Conservation (phyloP, 2,329 filamentous ascomycete genomes). For the Colletotrichum scovillei region DNA sequence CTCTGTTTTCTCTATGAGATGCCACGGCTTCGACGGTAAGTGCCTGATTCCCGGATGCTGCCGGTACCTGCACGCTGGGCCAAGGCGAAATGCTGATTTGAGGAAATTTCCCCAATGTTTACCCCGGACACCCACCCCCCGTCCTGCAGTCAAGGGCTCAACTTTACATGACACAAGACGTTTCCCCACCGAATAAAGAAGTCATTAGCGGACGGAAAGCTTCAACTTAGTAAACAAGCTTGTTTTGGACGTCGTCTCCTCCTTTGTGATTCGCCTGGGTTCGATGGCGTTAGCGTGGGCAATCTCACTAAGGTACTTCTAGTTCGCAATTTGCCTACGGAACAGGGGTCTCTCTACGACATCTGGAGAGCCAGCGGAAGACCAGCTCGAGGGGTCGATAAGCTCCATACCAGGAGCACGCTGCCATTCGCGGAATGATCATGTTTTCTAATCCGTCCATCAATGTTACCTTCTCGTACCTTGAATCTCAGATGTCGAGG, state of each 20-base stretch:
- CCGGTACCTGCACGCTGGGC: constrained; percentile 9
- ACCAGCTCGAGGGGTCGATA: not conserved
- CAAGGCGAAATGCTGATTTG: constrained; percentile 23
- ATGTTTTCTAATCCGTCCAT: not conserved
- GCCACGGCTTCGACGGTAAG: not conserved
- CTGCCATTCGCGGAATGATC: constrained; percentile 30
- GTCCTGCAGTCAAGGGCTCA: constrained; percentile 1
- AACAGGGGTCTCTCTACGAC: not conserved
- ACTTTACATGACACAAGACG: constrained; percentile 19
- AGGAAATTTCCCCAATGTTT: constrained; percentile 26
- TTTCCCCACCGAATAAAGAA: constrained; percentile 17
- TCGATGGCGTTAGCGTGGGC: not conserved
- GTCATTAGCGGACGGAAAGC: not conserved
- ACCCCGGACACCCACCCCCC: constrained; percentile 20
- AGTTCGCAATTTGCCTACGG: not conserved
- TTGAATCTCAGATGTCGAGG: not conserved
- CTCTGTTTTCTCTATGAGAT: too few relatives aligned
- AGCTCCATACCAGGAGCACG: not conserved
- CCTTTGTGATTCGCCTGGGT: not conserved
- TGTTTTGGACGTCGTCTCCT: not conserved
- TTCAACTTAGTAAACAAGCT: constrained; percentile 20
- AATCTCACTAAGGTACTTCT: not conserved
- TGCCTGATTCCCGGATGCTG: not conserved
- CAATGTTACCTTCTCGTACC: not conserved
- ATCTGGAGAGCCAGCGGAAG: not conserved